Percentiles rank a stretch among this genome's conserved stretches.
phyloP scores from a whole-genome alignment of 331 rosid species.

The Quercus phellos region DNA sequence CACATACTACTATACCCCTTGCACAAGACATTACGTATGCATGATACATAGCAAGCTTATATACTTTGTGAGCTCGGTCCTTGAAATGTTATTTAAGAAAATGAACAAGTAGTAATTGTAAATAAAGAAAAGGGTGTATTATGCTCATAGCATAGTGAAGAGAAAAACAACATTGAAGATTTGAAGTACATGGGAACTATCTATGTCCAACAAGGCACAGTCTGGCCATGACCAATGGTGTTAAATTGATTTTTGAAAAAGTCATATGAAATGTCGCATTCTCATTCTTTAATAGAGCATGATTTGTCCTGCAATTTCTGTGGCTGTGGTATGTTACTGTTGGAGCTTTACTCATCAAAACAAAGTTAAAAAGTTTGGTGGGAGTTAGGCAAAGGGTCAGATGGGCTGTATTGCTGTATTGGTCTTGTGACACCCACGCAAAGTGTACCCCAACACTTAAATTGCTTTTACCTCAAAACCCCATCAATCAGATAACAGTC shows the following conservation, averaged over 20 bases:
- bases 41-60: too few species aligned
- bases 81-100: neutral
- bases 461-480: conserved; percentile 5
- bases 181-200: neutral
- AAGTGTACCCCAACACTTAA: neutral
- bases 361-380: conserved; percentile 37
- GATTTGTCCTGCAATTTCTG: conserved; percentile 14
- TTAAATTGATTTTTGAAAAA: neutral
- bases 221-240: neutral
- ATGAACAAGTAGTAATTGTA: too few species aligned
- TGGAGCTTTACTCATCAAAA: conserved; percentile 6
- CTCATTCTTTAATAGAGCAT: conserved; percentile 12
- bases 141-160: neutral
- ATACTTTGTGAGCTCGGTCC: neutral
- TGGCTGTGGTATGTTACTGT: conserved; percentile 11
- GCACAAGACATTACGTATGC: too few species aligned
- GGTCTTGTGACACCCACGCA: conserved; percentile 21
- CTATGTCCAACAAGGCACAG: neutral
- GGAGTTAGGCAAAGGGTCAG: conserved; percentile 43
- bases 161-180: neutral
- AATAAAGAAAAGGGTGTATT: neutral
- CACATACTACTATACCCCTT: too few species aligned
- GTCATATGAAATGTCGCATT: conserved; percentile 22
- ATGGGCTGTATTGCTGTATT: conserved; percentile 30
- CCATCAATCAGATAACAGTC: conserved; percentile 13